These are phyloP conservation scores for Crithidia sp. DNA, from an alignment of 208 protist species.

Conservation along the genomic window DNA sequence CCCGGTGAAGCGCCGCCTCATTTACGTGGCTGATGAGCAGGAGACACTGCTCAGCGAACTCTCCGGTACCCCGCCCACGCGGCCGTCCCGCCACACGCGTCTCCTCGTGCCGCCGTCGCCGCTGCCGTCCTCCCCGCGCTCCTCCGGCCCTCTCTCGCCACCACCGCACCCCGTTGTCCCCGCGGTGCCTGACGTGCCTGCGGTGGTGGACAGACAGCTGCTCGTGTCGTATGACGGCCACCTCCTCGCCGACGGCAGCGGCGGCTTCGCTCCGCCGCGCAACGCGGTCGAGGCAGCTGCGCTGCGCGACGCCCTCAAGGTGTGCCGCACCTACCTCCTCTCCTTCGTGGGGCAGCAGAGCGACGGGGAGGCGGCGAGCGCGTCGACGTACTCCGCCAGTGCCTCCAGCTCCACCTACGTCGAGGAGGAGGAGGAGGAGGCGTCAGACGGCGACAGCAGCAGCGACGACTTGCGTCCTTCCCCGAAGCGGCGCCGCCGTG, in stretches of 20 bases:
- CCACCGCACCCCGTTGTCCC: conserved; percentile 14
- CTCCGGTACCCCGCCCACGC: conserved; percentile 54
- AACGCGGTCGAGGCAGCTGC: conserved; percentile 43
- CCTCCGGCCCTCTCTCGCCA: conserved; percentile 10
- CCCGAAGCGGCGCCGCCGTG: conserved; percentile 6
- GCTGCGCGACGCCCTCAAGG: conserved; percentile 46
- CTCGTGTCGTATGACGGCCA: conserved; percentile 78
- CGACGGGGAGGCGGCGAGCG: neutral
- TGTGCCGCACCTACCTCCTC: conserved; percentile 48
- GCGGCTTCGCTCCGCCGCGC: conserved; percentile 44
- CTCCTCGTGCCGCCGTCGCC: conserved; percentile 51
- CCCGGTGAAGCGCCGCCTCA: conserved; percentile 59
- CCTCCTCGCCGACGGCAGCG: conserved; percentile 65
- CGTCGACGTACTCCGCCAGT: conserved; percentile 7
- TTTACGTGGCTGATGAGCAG: conserved; percentile 81
- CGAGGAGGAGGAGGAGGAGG: conserved; percentile 24
- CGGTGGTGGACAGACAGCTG: conserved; percentile 34
- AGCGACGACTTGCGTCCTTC: conserved; percentile 16
- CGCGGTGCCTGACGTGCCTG: neutral
- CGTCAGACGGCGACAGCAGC: conserved; percentile 17
- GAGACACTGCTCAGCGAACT: conserved; percentile 50
- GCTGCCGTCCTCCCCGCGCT: conserved; percentile 20
- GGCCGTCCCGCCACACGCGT: conserved; percentile 49
- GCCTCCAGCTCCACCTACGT: conserved; percentile 35
- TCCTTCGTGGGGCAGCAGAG: conserved; percentile 17